Evolutionary conservation across 2,329 filamentous ascomycete species (phyloP), one percentile per base, ranked within the genome.

Genomic region (Diaporthe eres): DNA sequence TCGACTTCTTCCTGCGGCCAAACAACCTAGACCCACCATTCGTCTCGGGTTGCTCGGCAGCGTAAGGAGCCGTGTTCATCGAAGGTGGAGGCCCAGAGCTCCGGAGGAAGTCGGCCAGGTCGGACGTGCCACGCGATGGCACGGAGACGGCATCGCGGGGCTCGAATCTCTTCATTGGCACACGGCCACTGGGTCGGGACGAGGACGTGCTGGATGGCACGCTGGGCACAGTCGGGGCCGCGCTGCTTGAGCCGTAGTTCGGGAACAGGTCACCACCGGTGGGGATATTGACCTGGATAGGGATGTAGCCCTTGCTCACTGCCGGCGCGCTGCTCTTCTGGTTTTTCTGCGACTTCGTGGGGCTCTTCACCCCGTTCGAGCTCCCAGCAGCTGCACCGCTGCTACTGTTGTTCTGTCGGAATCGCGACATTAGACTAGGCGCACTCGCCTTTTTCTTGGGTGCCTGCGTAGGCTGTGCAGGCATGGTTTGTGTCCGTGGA

Each of bases 41-140:
- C 22, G 34, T 51, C 44, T 76, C 74, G n/a, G 58, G 44, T 39
- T 74, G 71, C 37, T 39, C 61, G 37, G 68, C 37, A 25, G 55
- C 25, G 44, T 68, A 76, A 34, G 74, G 44, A 5, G 55, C 15
- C 1, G 71, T 28, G 25, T 72, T 67, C 39, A 73, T 70, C 22
- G 72, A 51, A 19, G 88, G 86, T 2, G 92, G 92, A 4, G 94
- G 93, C 47, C 88, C 92, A 19, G 93, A 94, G 79, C 91, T 91
- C 72, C 89, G 90, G 44, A 97, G 85, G 82, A 96, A 96, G 71
- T 92, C 91, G 0, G 94, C 94, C 60, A 96, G 84, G 70, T 95
- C 94, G 25, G 90, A 89, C 2, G 93, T 95, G 61, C 85, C 83
- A n/a, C 83, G 84, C 9, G 82, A 83, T 4, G 82, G 78, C 10